Conservation (phyloP, 2,329 filamentous ascomycete genomes). For the Metarhizium humberi region DNA sequence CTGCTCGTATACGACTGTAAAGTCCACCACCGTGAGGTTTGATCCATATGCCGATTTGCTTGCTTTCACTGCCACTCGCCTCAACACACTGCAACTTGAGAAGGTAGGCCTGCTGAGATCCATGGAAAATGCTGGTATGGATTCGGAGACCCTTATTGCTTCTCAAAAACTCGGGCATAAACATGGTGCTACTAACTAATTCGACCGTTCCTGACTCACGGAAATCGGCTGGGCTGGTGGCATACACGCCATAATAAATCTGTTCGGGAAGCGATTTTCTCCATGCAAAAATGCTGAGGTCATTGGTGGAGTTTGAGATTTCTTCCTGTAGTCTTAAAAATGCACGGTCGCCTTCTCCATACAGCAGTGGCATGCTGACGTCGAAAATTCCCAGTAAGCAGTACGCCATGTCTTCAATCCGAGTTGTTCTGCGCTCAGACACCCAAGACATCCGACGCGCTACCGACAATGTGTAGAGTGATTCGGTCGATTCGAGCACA, state of each 20-base stretch:
- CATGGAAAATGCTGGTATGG: neutral
- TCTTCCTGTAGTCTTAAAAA: conserved; percentile 13
- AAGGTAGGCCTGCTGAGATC: neutral
- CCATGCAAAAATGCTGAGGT: conserved; percentile 6
- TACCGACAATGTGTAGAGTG: neutral
- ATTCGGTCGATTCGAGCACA: conserved; percentile 7
- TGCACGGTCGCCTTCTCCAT: conserved; percentile 12
- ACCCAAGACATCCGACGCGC: conserved; percentile 12
- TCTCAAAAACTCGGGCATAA: conserved; percentile 5
- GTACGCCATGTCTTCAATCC: conserved; percentile 13
- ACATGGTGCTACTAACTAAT: conserved; percentile 1
- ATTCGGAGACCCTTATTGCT: conserved; percentile 7
- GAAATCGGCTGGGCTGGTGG: conserved; percentile 1
- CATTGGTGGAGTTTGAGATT: conserved; percentile 8
- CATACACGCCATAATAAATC: conserved; percentile 3
- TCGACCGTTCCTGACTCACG: neutral
- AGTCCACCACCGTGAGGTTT: conserved; percentile 3
- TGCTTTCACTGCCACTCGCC: neutral
- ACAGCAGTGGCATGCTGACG: conserved; percentile 14
- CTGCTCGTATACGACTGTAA: conserved; percentile 4
- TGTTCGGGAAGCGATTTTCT: neutral
- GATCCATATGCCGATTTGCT: conserved; percentile 5
- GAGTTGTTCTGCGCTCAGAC: conserved; percentile 9
- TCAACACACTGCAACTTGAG: conserved; percentile 3
- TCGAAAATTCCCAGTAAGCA: conserved; percentile 14